phyloP scores from a whole-genome alignment of 805 yeast species.

The Yamadazyma paraphyllophila region DNA sequence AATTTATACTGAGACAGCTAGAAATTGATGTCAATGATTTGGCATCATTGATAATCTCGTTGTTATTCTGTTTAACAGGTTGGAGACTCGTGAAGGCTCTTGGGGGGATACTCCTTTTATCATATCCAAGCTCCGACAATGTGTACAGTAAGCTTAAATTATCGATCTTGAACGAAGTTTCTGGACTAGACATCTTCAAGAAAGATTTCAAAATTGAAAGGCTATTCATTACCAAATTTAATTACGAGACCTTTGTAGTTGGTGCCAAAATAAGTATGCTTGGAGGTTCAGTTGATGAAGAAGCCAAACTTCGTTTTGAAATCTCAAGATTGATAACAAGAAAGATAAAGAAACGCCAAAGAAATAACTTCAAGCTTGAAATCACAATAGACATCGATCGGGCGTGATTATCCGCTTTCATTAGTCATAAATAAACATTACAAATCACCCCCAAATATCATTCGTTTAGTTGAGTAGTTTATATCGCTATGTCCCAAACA shows the following conservation, averaged over 20 bases:
- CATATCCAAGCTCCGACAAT: slow-evolving; percentile 48
- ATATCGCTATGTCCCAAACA: slow-evolving; percentile 9
- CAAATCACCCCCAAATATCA: not conserved
- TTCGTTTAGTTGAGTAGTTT: too few species aligned
- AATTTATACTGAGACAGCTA: slow-evolving; percentile 22
- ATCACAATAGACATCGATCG: slow-evolving; percentile 35
- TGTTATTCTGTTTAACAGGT: slow-evolving; percentile 46
- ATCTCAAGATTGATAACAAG: slow-evolving; percentile 41
- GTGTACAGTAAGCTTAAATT: slow-evolving; percentile 36
- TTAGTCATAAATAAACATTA: not conserved
- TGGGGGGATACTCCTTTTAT: slow-evolving; percentile 52
- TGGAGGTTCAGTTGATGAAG: slow-evolving; percentile 76
- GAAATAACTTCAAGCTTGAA: slow-evolving; percentile 27
- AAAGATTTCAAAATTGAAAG: slow-evolving; percentile 45
- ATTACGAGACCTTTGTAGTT: slow-evolving; percentile 57
- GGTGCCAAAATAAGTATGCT: slow-evolving; percentile 55
- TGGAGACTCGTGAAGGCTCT: slow-evolving; percentile 51
- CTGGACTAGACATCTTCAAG: slow-evolving; percentile 50
- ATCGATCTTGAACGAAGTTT: slow-evolving; percentile 45
- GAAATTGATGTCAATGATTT: slow-evolving; percentile 43
- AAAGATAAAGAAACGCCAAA: slow-evolving; percentile 23
- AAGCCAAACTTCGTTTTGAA: slow-evolving; percentile 52
- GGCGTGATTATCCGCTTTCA: not conserved
- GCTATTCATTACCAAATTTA: slow-evolving; percentile 60
- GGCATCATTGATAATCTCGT: slow-evolving; percentile 45